phyloP scores from a whole-genome alignment of 1,139 yeast genomes.

The Suhomyces chickasaworum region DNA sequence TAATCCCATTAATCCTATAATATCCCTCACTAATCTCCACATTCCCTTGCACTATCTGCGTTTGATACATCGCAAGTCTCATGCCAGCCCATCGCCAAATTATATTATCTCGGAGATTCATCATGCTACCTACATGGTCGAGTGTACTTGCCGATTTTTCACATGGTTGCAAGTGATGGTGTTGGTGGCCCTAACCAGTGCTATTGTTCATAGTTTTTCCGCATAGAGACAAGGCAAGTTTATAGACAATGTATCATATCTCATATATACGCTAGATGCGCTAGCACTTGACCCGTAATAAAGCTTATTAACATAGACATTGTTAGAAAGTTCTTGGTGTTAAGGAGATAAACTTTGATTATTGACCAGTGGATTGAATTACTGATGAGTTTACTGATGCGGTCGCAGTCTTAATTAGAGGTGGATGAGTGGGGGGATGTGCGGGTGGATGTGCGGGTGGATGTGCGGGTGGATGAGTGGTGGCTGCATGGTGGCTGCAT shows the following conservation, averaged over 20 bases:
- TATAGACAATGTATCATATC: not conserved
- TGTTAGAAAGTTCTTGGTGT: too few species aligned
- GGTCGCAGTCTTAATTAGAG: too few species aligned
- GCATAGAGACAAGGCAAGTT: not conserved
- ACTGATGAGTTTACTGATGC: too few species aligned
- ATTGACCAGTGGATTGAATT: too few species aligned
- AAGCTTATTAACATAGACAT: too few species aligned
- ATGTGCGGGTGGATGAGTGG: too few species aligned
- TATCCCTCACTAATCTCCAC: too few species aligned
- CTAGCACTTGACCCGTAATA: not conserved
- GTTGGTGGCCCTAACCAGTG: not conserved
- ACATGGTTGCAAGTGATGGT: conserved; percentile 4
- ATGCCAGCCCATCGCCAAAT: not conserved
- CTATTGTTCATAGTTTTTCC: conserved; percentile 1
- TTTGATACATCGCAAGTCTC: not conserved
- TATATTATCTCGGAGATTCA: not conserved
- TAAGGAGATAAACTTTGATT: too few species aligned
- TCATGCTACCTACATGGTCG: not conserved
- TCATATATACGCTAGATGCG: too few species aligned
- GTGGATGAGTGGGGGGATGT: too few species aligned
- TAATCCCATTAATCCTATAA: too few species aligned
- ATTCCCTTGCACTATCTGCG: not conserved
- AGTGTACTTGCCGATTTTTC: not conserved
- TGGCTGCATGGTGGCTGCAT: not conserved
- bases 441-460: too few species aligned